Percentiles rank a stretch among this genome's conserved stretches.
Conservation (phyloP, 495 filamentous ascomycete genomes). For the Xylaria palmicola region DNA sequence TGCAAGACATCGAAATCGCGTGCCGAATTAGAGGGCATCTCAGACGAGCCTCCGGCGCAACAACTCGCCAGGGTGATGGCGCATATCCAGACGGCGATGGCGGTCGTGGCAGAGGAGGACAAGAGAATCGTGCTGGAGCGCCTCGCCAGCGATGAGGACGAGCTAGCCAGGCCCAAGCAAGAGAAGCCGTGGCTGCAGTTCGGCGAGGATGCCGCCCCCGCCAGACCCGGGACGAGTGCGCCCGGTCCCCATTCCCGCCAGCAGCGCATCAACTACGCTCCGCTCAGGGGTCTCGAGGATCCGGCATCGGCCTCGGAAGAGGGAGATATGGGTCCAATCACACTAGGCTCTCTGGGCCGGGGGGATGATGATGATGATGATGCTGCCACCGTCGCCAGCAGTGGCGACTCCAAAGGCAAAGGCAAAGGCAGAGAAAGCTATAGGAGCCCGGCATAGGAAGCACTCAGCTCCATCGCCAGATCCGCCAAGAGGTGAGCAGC, state of each 20-base stretch:
- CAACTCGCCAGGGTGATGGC: background rate
- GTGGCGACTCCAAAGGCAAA: no score
- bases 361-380: no score
- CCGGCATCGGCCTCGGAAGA: no score
- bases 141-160: background rate
- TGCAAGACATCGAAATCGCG: conserved; percentile 25
- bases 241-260: conserved; percentile 3
- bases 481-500: no score
- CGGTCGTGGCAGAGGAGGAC: conserved; percentile 3
- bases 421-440: no score
- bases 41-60: conserved; percentile 19
- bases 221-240: background rate
- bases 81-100: conserved; percentile 7
- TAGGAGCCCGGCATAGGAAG: no score
- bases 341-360: no score
- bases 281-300: background rate
- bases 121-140: background rate
- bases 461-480: no score
- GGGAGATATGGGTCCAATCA: no score
- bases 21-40: no score
- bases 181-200: background rate
- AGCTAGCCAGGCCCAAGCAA: background rate
- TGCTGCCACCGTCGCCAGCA: no score
- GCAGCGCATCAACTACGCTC: conserved; percentile 10
- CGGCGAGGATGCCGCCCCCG: background rate